phyloP scores from a whole-genome alignment of 306 rosid species.

The Hylodesmum podocarpum region DNA sequence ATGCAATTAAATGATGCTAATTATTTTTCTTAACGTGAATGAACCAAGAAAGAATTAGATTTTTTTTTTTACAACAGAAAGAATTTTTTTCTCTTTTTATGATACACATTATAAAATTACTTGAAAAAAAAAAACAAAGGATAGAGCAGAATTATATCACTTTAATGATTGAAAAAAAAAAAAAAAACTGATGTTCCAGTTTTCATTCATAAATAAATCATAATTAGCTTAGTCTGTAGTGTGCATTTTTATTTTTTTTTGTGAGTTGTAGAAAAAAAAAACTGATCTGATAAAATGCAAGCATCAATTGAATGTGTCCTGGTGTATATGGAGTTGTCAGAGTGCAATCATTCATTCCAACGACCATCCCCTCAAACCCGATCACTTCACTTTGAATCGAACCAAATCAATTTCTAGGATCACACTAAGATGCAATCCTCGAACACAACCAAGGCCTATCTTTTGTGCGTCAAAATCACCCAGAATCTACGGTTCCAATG shows the following conservation, averaged over 20 bases:
- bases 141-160: neutral
- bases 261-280: neutral
- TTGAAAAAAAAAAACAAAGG: no score
- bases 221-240: neutral
- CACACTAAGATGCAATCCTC: conserved; percentile 1
- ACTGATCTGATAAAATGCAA: conserved; percentile 47
- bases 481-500: neutral
- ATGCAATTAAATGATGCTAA: no score
- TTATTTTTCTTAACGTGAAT: no score
- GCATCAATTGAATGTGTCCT: conserved; percentile 35
- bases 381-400: neutral
- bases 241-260: neutral
- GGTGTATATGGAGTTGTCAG: conserved; percentile 28
- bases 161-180: neutral
- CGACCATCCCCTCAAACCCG: neutral
- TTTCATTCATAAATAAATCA: neutral
- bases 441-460: neutral
- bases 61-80: no score
- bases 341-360: conserved; percentile 22
- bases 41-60: no score
- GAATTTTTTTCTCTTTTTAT: neutral
- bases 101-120: neutral
- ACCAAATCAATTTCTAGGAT: conserved; percentile 16
- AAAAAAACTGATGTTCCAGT: neutral
- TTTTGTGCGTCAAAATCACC: neutral